These are phyloP conservation scores for Backusella circina DNA, from an alignment of 192 early-diverging fungal genomes.

Conservation along the genomic window DNA sequence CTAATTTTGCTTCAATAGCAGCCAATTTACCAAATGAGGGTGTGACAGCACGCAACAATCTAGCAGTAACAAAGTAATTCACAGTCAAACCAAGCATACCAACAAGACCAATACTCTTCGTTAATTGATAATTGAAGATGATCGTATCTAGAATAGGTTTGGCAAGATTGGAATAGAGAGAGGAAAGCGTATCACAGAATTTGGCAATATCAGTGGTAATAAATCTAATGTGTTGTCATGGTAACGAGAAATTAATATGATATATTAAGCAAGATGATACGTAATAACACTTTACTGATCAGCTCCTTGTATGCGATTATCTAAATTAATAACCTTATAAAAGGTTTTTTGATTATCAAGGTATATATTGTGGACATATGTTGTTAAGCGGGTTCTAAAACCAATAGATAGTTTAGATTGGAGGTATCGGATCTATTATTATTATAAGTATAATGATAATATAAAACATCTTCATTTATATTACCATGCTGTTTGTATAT, in stretches of 20 bases:
- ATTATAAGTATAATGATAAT: not conserved
- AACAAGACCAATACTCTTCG: conserved; percentile 80
- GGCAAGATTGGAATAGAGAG: conserved; percentile 91
- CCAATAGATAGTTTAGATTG: conserved; percentile 74
- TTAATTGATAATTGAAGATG: conserved; percentile 91
- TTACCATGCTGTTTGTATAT: conserved; percentile 97
- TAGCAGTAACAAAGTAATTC: conserved; percentile 73
- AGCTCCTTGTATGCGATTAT: conserved; percentile 83
- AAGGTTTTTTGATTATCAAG: conserved; percentile 78
- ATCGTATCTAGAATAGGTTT: conserved; percentile 94
- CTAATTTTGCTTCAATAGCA: conserved; percentile 85
- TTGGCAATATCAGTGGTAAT: conserved; percentile 89
- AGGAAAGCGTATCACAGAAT: conserved; percentile 87
- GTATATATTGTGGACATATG: conserved; percentile 84
- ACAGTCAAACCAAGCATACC: conserved; percentile 79
- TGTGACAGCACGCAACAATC: conserved; percentile 75
- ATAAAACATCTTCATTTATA: not conserved
- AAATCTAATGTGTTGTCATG: conserved; percentile 23
- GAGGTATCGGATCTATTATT: conserved; percentile 55
- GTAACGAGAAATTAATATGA: too few relatives aligned
- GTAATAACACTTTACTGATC: conserved; percentile 61
- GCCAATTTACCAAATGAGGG: conserved; percentile 95
- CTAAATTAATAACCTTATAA: conserved; percentile 89
- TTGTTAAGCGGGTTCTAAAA: conserved; percentile 83
- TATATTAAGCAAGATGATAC: not conserved